Percentiles rank a stretch among this genome's conserved stretches.
Conservation (phyloP, 208 protist genomes). For the Tritrichomonas musculus region DNA sequence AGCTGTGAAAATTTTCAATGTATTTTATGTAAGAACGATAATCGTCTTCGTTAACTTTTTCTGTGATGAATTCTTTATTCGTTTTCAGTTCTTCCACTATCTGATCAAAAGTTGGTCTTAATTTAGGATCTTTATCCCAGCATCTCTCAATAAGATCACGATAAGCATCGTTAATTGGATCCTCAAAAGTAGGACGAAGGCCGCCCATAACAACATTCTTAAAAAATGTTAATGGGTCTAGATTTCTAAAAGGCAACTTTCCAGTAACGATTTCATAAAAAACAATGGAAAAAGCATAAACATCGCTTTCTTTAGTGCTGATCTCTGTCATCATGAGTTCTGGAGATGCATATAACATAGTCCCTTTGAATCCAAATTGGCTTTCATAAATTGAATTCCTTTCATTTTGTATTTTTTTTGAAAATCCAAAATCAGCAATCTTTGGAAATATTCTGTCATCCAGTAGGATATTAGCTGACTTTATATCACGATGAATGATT, state of each 20-base stretch:
- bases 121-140: background rate
- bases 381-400: no score
- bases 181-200: background rate
- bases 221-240: background rate
- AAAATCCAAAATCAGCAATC: background rate
- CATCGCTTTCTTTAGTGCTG: background rate
- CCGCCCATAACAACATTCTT: background rate
- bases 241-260: background rate
- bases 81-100: no score
- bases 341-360: background rate
- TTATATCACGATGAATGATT: conserved; percentile 4
- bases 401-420: background rate
- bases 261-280: background rate
- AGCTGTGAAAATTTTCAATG: no score
- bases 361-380: background rate
- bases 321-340: background rate
- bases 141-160: background rate
- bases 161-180: background rate
- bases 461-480: background rate
- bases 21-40: no score
- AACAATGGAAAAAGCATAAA: background rate
- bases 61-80: no score
- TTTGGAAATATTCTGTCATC: background rate
- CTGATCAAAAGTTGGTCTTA: no score
- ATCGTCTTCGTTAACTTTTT: no score